Base-by-base conservation (phyloP, 352 stramenopile genomes). In the Phytophthora europaea region DNA sequence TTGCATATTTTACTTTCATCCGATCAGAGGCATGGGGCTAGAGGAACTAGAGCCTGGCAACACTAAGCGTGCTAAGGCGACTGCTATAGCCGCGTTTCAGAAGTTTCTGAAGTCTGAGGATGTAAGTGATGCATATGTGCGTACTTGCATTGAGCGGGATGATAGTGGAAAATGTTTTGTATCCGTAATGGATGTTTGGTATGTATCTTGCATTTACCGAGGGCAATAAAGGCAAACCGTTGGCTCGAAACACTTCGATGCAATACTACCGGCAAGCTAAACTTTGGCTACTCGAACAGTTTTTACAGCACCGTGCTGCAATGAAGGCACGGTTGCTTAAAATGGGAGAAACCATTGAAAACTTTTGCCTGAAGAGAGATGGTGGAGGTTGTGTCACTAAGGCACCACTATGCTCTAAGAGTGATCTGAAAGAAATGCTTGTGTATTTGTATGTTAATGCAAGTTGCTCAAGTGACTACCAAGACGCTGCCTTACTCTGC, bases 191-290 rank as follows among this genome's bases (percentile, higher is more conserved):
- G 62, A 70, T 59, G 60, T 58, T 68, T 70, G 67, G 67, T 7
- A 68, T 75, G 52, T 22, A 70, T 70, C 61, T 75, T 66, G 52
- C 64, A 70, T 74, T 74, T 70, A 33, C 47, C 43, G 65, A 78
- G n/a, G 65, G 34, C 9, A 13, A 40, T 2, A 40, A 40, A 40
- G 34, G 34, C 12, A 40, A 40, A 40, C 8, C 12, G 34, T 13
- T 40, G 12, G 34, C 34, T 40, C 34, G 34, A 40, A 40, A 40
- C 34, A 40, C 34, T 9, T 15, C 34, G 43, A 36, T 67, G 36
- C 55, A 66, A 36, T 72, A 66, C 36, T 66, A 66, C 23, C 23
- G 56, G 1, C 64, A 72, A 63, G 48, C 48, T 20, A 65, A 61
- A 56, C 38, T 70, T 23, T 28, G 23, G 23, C 23, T 28, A 28